phyloP scores from a whole-genome alignment of 1,139 yeast genomes.

The Yamadazyma dendronema region DNA sequence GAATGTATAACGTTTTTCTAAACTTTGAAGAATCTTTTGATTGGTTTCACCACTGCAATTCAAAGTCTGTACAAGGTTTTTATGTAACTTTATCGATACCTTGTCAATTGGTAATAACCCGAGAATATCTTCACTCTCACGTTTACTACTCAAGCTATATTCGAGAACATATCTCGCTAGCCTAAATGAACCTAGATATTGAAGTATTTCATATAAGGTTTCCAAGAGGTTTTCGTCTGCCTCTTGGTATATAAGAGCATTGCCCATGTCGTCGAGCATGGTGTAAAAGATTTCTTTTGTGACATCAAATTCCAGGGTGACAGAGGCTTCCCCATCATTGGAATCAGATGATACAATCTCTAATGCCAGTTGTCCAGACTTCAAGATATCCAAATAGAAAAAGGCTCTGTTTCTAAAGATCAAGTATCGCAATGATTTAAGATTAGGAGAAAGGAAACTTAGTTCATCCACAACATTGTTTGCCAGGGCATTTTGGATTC shows the following conservation, averaged over 20 bases:
- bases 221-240: slow-evolving; percentile 57
- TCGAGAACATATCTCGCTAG: slow-evolving; percentile 67
- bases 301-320: background rate
- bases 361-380: background rate
- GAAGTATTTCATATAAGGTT: slow-evolving; percentile 48
- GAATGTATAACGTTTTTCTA: too few relatives aligned
- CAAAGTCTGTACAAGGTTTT: background rate
- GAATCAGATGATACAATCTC: background rate
- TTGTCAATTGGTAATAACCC: slow-evolving; percentile 34
- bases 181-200: slow-evolving; percentile 45
- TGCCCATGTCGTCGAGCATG: slow-evolving; percentile 55
- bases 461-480: slow-evolving; percentile 40
- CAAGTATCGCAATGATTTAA: slow-evolving; percentile 70
- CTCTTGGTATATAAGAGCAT: slow-evolving; percentile 58
- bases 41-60: slow-evolving; percentile 1
- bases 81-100: slow-evolving; percentile 2
- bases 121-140: slow-evolving; percentile 45
- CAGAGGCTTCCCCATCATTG: background rate
- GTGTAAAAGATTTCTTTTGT: slow-evolving; percentile 34
- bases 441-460: slow-evolving; percentile 59
- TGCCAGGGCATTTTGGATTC: slow-evolving; percentile 39
- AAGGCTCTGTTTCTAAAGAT: slow-evolving; percentile 82
- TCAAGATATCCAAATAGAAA: slow-evolving; percentile 53
- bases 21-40: background rate
- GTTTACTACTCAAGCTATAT: slow-evolving; percentile 43